These are phyloP conservation scores for Tetrapisispora fleetii DNA, from an alignment of 805 yeast species.

Conservation along the genomic window DNA sequence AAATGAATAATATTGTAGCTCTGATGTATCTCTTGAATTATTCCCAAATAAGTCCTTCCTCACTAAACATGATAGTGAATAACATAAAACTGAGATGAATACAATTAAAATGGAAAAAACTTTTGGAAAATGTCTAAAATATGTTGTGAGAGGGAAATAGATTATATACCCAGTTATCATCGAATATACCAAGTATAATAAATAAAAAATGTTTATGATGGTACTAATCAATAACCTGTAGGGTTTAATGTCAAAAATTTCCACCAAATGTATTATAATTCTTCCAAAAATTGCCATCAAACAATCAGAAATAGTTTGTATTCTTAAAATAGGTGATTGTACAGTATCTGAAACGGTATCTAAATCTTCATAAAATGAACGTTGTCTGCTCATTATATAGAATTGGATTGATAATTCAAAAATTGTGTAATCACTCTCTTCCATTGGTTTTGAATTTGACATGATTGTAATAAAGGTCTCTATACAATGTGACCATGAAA, in stretches of 20 bases:
- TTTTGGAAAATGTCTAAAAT: conserved; percentile 60
- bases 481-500: conserved; percentile 36
- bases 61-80: conserved; percentile 48
- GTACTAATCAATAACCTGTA: conserved; percentile 58
- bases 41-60: conserved; percentile 31
- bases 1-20: conserved; percentile 24
- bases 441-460: conserved; percentile 29
- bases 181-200: conserved; percentile 40
- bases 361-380: not conserved
- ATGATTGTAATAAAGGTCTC: conserved; percentile 45
- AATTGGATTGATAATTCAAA: conserved; percentile 24
- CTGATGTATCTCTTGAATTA: conserved; percentile 7
- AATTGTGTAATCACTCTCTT: conserved; percentile 21
- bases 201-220: conserved; percentile 43
- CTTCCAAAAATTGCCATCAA: conserved; percentile 51
- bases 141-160: conserved; percentile 47
- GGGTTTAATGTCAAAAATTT: conserved; percentile 40
- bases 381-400: conserved; percentile 10
- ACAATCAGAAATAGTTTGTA: conserved; percentile 22
- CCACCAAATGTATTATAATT: conserved; percentile 52
- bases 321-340: not conserved
- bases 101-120: conserved; percentile 38
- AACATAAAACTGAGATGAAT: conserved; percentile 45
- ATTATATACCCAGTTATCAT: conserved; percentile 32
- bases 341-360: not conserved